These are phyloP conservation scores for Tuber umbilicatum DNA, from an alignment of 495 filamentous ascomycete species.

Conservation along the genomic window DNA sequence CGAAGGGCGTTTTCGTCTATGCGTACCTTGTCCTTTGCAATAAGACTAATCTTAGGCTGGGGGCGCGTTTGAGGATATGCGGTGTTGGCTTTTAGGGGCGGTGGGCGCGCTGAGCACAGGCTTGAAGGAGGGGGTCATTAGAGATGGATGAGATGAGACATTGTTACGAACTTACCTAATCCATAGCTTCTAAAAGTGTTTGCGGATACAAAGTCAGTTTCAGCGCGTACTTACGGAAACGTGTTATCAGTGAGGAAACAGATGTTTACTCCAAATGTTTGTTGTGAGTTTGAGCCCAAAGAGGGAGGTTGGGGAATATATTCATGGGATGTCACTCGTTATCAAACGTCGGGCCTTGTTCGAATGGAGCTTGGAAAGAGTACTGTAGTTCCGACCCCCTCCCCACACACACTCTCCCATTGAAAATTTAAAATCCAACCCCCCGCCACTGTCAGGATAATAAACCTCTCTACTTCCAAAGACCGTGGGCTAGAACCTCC, in stretches of 20 bases:
- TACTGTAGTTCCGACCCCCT: too few relatives aligned
- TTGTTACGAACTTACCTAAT: too few relatives aligned
- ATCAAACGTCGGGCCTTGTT: not conserved
- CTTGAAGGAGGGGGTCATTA: not conserved
- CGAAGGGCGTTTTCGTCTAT: not conserved
- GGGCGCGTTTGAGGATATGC: not conserved
- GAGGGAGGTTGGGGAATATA: not conserved
- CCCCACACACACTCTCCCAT: too few relatives aligned
- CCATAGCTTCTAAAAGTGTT: not conserved
- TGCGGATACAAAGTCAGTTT: not conserved
- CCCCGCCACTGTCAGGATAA: too few relatives aligned
- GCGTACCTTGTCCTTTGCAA: not conserved
- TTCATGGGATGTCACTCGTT: conserved; percentile 2
- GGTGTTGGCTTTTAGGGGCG: not conserved
- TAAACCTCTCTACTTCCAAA: too few relatives aligned
- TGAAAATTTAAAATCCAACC: too few relatives aligned
- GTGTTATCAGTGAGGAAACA: not conserved
- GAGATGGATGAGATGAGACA: not conserved
- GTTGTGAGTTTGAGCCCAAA: not conserved
- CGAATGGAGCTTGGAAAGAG: too few relatives aligned
- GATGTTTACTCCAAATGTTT: not conserved
- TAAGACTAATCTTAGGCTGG: not conserved
- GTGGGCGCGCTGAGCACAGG: not conserved
- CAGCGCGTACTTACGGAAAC: not conserved
- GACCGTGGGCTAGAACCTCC: too few relatives aligned